Evolutionary conservation across 176 grass and related monocot species (phyloP), one percentile per base, ranked within the genome.

Genomic region (Eleusine coracana): DNA sequence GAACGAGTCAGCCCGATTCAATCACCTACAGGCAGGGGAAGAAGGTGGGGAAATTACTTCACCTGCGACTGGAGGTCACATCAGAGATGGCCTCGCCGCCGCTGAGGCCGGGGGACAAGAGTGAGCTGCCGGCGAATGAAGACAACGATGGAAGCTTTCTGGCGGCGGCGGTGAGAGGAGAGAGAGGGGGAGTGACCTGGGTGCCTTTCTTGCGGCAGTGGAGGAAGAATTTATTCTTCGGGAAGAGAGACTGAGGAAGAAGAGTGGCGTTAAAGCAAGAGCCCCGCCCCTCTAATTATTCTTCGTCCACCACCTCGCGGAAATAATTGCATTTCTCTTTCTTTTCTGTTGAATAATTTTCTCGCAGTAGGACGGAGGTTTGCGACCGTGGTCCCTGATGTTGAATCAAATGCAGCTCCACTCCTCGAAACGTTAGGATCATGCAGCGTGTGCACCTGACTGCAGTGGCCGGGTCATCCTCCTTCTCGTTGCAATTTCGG

Each of bases 211-310:
- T 71, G 77, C 46, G 38, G 64, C 77, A 55, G 87, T 48, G 71
- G 71, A 11, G 25, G 46, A 71, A 75, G 87, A 85, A 89, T 81
- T 85, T 85, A 85, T 89, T 85, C 77, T 18, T 76, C 52, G 4
- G 23, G 3, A 40, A 66, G 23, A 25, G 61, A 8, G 29, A 44
- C 1, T 2, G 49, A 12, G 7, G 11, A 29, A 25, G 77, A 63
- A 7, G 75, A 79, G 86, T 79, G 68, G 74, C 25, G 68, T 84
- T 73, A 68, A 84, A 84, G 69, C 60, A 73, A 79, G 70, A 68
- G 66, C 63, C 78, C 44, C 44, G 9, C 44, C 44, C 44, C 44
- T 46, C 44, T 46, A 46, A 46, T 46, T 46, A 46, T 46, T 46
- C 44, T 46, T 46, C 21, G 18, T 38, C 36, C 28, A 1, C 59